Conservation (phyloP, 2,329 filamentous ascomycete species). For the Penicillium hesseltinei region DNA sequence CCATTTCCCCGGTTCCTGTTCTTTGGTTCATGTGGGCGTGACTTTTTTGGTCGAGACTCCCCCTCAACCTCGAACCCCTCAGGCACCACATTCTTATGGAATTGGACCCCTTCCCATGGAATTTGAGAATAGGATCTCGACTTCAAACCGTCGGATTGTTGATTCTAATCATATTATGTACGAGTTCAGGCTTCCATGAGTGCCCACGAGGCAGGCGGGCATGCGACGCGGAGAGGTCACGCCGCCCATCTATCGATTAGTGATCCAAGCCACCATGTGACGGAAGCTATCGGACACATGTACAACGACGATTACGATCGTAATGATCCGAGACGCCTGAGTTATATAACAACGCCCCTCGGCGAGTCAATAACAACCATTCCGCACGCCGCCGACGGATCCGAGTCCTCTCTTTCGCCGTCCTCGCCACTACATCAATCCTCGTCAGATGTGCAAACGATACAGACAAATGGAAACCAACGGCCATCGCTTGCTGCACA, state of each 20-base stretch:
- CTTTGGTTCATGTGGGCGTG: conserved; percentile 1
- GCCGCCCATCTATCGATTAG: conserved; percentile 67
- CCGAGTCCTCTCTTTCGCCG: conserved; percentile 29
- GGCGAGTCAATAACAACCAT: conserved; percentile 46
- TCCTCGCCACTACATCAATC: conserved; percentile 33
- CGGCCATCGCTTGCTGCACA: conserved; percentile 24
- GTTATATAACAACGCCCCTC: conserved; percentile 62
- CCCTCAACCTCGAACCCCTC: conserved; percentile 2
- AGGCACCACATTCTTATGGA: not conserved
- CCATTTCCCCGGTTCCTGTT: conserved; percentile 3
- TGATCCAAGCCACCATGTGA: conserved; percentile 90
- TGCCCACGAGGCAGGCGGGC: conserved; percentile 44
- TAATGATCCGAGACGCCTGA: conserved; percentile 66
- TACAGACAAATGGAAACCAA: conserved; percentile 35
- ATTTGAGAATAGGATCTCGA: not conserved
- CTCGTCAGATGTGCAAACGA: conserved; percentile 33
- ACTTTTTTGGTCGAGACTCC: conserved; percentile 1
- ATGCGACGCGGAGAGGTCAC: conserved; percentile 57
- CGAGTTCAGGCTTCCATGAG: conserved; percentile 41
- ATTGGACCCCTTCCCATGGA: not conserved
- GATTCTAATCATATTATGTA: conserved; percentile 12
- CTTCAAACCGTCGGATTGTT: not conserved
- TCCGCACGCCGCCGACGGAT: conserved; percentile 29
- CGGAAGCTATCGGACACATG: conserved; percentile 86
- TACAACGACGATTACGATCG: conserved; percentile 73